Evolutionary conservation across 2,329 filamentous ascomycete genomes (phyloP), one percentile per base, ranked within the genome.

Genomic region (Botrytis galanthina): DNA sequence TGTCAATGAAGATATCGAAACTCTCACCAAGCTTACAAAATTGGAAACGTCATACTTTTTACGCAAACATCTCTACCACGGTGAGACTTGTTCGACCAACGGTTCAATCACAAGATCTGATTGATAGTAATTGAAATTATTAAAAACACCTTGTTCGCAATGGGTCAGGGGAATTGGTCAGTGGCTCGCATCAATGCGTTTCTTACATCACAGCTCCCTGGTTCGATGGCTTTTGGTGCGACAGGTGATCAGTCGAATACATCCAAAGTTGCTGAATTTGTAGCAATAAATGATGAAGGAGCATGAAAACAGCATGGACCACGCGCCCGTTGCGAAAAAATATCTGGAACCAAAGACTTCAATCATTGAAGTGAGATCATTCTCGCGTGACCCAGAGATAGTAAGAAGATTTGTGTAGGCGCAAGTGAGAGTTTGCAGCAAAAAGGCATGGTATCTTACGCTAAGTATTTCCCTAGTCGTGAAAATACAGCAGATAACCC

Each of bases 381-480:
- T 82, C 7, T 83, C 83, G 1, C 83, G 85, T 75, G 78, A 85
- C 59, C 83, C 83, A 0, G 80, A 83, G 42, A 80, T 80, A 64
- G 83, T 85, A 48, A 83, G 82, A 32, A 81, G 81, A 44, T 83
- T 85, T 73, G 79, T 84, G 42, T 82, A 81, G 63, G 82, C 82
- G 14, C 77, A 81, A 51, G 79, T 82, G 14, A 80, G 77, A 59
- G 83, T 83, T 77, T 85, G 22, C 79, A 81, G 35, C 80, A 83
- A 67, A 76, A 80, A n/a, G 81, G 81, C 10, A 78, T 85, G 35
- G 77, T 84, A 9, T 81, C 84, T 9, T 84, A 82, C 71, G 80
- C 83, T 1, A 85, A 85, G 75, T 83, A 85, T 79, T 85, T 85
- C 57, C 84, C 83, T 7, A 83, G 84, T 0, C 83, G 84, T 76